Evolutionary conservation across 768 basidiomycete species (phyloP).

Genomic region (Exidia glandulosa): DNA sequence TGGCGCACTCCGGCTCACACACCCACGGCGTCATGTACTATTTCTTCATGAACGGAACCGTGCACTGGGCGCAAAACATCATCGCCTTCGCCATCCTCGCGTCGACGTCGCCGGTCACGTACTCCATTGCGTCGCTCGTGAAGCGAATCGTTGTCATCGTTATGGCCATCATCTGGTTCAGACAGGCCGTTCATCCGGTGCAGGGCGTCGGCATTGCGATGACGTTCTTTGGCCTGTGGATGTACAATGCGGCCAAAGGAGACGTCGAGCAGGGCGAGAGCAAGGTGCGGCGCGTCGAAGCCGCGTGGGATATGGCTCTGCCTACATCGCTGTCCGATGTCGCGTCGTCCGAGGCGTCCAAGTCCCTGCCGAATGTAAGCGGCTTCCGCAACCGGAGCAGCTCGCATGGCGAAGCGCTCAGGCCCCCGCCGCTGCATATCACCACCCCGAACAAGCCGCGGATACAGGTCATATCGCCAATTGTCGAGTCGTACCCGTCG

Average conservation of each 20-base stretch:
- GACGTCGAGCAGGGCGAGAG: conserved; percentile 92
- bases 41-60: conserved; percentile 88
- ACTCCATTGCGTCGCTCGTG: conserved; percentile 94
- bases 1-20: conserved; percentile 35
- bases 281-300: conserved; percentile 69
- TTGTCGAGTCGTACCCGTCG: conserved; percentile 24
- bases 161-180: conserved; percentile 96
- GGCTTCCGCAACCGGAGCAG: background rate
- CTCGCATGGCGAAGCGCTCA: background rate
- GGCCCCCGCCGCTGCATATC: background rate
- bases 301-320: conserved; percentile 53
- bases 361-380: background rate
- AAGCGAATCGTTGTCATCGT: conserved; percentile 98
- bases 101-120: conserved; percentile 94
- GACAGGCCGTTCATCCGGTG: conserved; percentile 68
- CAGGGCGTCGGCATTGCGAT: conserved; percentile 84
- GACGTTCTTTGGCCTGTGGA: conserved; percentile 83
- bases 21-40: conserved; percentile 64
- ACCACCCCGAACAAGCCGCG: conserved; percentile 2
- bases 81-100: conserved; percentile 95
- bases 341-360: conserved; percentile 1
- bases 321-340: conserved; percentile 29
- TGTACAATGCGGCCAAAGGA: conserved; percentile 91
- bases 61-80: conserved; percentile 94
- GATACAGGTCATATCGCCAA: conserved; percentile 10